Conservation (phyloP, 306 rosid genomes). For the Pyrus bretschneideri region DNA sequence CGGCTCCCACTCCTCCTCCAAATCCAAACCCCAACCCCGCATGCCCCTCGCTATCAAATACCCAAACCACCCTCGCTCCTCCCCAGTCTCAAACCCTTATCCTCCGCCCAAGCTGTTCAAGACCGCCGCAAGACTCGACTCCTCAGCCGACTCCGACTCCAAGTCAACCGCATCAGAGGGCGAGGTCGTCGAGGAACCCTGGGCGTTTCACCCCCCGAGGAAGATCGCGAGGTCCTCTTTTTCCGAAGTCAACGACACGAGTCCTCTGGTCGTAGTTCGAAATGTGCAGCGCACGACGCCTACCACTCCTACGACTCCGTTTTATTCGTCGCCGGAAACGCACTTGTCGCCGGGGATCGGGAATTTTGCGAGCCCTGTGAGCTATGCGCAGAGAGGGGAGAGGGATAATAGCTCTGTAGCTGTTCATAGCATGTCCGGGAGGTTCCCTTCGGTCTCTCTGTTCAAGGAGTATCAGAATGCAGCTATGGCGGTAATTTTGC, state of each 20-base stretch:
- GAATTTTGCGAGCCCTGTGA: slow-evolving; percentile 27
- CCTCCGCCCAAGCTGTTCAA: slow-evolving; percentile 34
- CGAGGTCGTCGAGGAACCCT: slow-evolving; percentile 63
- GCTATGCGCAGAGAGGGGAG: slow-evolving; percentile 28
- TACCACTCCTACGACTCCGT: slow-evolving; percentile 30
- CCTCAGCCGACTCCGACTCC: slow-evolving; percentile 6
- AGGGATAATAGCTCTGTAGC: slow-evolving; percentile 19
- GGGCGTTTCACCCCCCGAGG: slow-evolving; percentile 62
- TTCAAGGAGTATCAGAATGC: slow-evolving; percentile 87
- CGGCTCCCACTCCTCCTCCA: slow-evolving; percentile 51
- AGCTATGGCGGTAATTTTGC: slow-evolving; percentile 75
- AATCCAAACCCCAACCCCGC: slow-evolving; percentile 42
- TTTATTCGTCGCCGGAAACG: slow-evolving; percentile 42
- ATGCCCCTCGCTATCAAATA: slow-evolving; percentile 39
- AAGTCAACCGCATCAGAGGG: slow-evolving; percentile 18
- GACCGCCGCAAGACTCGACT: slow-evolving; percentile 17
- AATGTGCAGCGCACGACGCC: slow-evolving; percentile 41
- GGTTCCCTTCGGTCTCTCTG: slow-evolving; percentile 76
- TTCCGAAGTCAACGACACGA: slow-evolving; percentile 31
- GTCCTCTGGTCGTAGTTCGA: slow-evolving; percentile 53
- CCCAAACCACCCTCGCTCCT: slow-evolving; percentile 19
- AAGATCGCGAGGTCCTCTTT: slow-evolving; percentile 38
- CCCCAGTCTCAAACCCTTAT: slow-evolving; percentile 38
- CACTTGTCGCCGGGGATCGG: slow-evolving; percentile 52
- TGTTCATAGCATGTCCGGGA: slow-evolving; percentile 60